phyloP scores from a whole-genome alignment of 495 filamentous ascomycete genomes.

The Tuber aestivum region DNA sequence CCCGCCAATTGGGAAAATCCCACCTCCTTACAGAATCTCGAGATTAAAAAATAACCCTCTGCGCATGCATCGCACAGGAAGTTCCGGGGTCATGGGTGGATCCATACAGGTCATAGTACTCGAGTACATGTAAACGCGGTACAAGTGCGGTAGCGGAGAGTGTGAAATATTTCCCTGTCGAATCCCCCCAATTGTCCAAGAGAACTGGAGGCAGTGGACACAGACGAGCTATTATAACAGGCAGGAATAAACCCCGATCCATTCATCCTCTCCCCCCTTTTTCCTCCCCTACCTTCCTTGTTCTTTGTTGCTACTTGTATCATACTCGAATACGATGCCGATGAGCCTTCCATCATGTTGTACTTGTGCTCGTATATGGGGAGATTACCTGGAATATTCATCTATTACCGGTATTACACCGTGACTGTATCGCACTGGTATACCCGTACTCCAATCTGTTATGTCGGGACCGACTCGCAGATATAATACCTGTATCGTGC shows the following conservation, averaged over 20 bases:
- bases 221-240: not conserved
- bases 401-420: too few relatives aligned
- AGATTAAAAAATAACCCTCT: not conserved
- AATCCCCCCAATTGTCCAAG: not conserved
- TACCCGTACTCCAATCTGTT: not conserved
- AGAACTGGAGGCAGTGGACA: not conserved
- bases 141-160: not conserved
- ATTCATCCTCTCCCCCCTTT: not conserved
- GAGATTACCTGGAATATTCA: not conserved
- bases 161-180: not conserved
- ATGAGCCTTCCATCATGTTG: not conserved
- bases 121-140: too few relatives aligned
- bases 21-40: not conserved
- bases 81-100: not conserved
- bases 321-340: not conserved
- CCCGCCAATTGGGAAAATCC: not conserved
- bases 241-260: not conserved
- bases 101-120: not conserved
- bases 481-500: not conserved
- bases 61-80: not conserved
- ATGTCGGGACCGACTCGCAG: too few relatives aligned
- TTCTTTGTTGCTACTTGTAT: not conserved
- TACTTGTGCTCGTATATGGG: not conserved
- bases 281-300: not conserved
- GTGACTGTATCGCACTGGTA: too few relatives aligned